Evolutionary conservation across 2,329 filamentous ascomycete species (phyloP).

Genomic region (Cordyceps javanica): DNA sequence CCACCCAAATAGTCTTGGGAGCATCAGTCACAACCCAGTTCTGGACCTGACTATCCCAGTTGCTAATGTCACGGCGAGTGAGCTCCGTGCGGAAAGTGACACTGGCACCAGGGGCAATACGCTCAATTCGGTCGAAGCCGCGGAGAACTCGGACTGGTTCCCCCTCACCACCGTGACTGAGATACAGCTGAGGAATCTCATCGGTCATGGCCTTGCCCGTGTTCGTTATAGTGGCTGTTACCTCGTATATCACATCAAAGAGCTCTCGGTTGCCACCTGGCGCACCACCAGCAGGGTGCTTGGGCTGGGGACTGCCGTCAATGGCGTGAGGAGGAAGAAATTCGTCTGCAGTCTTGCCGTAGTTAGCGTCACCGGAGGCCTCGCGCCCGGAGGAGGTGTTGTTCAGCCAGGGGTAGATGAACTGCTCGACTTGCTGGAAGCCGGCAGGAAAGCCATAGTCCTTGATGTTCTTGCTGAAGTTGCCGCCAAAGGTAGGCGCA

Average conservation of each 20-base stretch:
- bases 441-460: conserved; percentile 63
- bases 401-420: conserved; percentile 70
- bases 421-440: conserved; percentile 45
- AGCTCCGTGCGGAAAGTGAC: conserved; percentile 61
- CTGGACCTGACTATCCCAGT: conserved; percentile 75
- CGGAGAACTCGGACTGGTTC: conserved; percentile 65
- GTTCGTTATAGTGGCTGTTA: conserved; percentile 65
- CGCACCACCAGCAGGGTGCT: conserved; percentile 42
- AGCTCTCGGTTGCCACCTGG: conserved; percentile 60
- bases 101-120: conserved; percentile 62
- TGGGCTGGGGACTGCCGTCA: conserved; percentile 51
- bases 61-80: conserved; percentile 75
- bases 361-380: conserved; percentile 52
- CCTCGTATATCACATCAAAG: conserved; percentile 63
- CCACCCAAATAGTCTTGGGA: conserved; percentile 50
- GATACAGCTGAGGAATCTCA: conserved; percentile 71
- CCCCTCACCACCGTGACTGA: conserved; percentile 71
- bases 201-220: conserved; percentile 59
- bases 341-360: conserved; percentile 50
- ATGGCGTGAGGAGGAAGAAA: conserved; percentile 56
- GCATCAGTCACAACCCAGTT: conserved; percentile 66
- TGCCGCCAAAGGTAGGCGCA: conserved; percentile 61
- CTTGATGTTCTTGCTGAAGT: conserved; percentile 52
- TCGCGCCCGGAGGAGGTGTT: conserved; percentile 49
- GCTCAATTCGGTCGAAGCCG: conserved; percentile 69